Evolutionary conservation across 441 rosid genomes (phyloP).

Genomic region (Mallotus repandus): DNA sequence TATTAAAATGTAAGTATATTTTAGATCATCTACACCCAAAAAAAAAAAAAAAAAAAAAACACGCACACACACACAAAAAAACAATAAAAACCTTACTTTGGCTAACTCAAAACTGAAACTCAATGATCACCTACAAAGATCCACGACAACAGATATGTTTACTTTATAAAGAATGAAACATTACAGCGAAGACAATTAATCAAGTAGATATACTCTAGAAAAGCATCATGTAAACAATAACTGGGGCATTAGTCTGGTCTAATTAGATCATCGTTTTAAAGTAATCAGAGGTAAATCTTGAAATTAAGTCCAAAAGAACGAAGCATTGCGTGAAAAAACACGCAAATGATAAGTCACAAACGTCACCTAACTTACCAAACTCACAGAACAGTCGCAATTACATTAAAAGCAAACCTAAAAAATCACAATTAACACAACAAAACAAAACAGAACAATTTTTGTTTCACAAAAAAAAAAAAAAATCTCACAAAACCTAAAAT

Average conservation of each 20-base stretch:
- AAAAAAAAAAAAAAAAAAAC: no score
- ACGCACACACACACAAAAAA: neutral
- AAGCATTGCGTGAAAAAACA: constrained; percentile 16
- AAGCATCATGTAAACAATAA: neutral
- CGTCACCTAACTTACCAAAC: constrained; percentile 28
- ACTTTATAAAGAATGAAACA: neutral
- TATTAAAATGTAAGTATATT: neutral
- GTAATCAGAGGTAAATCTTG: neutral
- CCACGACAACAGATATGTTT: no score
- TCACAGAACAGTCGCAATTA: constrained; percentile 6
- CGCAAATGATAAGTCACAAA: constrained; percentile 3
- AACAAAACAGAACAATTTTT: neutral
- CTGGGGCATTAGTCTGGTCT: neutral
- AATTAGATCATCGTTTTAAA: neutral
- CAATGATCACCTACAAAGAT: neutral
- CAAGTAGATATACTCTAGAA: neutral
- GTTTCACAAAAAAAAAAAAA: no score
- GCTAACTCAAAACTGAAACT: neutral
- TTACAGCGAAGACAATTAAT: neutral
- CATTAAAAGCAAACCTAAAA: neutral
- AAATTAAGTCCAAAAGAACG: neutral
- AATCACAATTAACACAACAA: constrained; percentile 3
- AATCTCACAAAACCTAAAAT: no score
- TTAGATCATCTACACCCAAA: neutral
- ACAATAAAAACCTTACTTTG: neutral